Evolutionary conservation across 371 early-diverging fungal genomes (phyloP).

Genomic region (Mucor sp.): DNA sequence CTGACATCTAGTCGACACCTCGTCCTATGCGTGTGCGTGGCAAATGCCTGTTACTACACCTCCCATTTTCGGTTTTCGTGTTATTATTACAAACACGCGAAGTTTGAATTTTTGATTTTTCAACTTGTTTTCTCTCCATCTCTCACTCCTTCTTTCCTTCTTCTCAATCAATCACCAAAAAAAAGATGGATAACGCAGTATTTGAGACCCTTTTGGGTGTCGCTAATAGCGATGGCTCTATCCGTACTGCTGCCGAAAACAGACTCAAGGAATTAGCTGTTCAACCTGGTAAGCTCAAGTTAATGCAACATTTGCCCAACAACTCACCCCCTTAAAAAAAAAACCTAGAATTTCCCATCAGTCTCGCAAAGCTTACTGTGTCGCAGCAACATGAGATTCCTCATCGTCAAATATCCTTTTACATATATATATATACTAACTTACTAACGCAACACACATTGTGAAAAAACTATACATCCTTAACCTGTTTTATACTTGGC

Average conservation of each 20-base stretch:
- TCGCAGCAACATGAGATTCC: constrained; percentile 64
- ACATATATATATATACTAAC: neutral
- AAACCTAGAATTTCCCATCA: constrained; percentile 61
- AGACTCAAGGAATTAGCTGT: constrained; percentile 67
- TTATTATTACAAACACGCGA: neutral
- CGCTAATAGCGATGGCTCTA: constrained; percentile 66
- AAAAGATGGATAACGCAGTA: constrained; percentile 70
- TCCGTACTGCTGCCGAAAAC: constrained; percentile 72
- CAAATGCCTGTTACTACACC: neutral
- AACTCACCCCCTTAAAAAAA: neutral
- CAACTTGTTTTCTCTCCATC: neutral
- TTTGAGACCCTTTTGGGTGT: constrained; percentile 72
- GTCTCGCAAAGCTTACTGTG: constrained; percentile 67
- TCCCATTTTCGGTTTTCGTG: neutral
- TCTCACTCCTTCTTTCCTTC: too few relatives aligned
- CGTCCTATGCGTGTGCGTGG: neutral
- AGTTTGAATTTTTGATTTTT: constrained; percentile 5
- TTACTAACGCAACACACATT: too few relatives aligned
- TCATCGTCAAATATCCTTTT: constrained; percentile 79
- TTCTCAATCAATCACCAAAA: neutral
- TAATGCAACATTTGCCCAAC: too few relatives aligned
- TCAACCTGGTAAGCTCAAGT: constrained; percentile 52
- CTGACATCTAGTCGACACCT: too few relatives aligned
- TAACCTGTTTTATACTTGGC: constrained; percentile 58
- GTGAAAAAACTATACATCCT: constrained; percentile 15